Evolutionary conservation across 495 filamentous ascomycete species (phyloP).

Genomic region (Cairneyella variabilis): DNA sequence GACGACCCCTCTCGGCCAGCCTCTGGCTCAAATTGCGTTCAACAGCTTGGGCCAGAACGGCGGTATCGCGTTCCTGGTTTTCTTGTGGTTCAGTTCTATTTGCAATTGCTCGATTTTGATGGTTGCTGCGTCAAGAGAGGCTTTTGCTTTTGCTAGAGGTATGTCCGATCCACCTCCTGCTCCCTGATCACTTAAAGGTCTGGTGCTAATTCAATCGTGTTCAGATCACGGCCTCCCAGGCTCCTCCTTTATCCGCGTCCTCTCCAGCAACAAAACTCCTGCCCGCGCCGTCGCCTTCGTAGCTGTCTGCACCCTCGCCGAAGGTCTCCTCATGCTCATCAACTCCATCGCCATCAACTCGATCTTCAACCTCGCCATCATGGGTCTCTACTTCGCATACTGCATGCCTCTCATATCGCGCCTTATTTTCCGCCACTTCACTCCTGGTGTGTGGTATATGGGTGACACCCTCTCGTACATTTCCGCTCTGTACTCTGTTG

Average conservation of each 20-base stretch:
- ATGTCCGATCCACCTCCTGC: background rate
- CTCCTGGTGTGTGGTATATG: constrained; percentile 21
- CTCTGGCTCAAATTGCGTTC: constrained; percentile 18
- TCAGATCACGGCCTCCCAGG: constrained; percentile 22
- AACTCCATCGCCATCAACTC: constrained; percentile 25
- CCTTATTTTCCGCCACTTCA: constrained; percentile 16
- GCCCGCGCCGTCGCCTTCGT: constrained; percentile 20
- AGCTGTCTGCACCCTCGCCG: constrained; percentile 13
- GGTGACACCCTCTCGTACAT: constrained; percentile 11
- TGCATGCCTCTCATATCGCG: constrained; percentile 20
- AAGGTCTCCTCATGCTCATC: constrained; percentile 24
- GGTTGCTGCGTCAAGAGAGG: constrained; percentile 22
- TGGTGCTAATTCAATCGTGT: no score
- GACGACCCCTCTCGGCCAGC: constrained; percentile 12
- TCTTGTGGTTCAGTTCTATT: constrained; percentile 18
- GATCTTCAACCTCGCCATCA: constrained; percentile 26
- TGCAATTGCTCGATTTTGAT: constrained; percentile 25
- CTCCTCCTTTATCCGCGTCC: constrained; percentile 18
- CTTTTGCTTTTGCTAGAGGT: constrained; percentile 23
- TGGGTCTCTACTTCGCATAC: constrained; percentile 24
- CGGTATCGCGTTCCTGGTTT: constrained; percentile 16
- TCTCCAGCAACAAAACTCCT: constrained; percentile 20
- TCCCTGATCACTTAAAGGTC: no score
- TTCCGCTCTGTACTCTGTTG: constrained; percentile 11
- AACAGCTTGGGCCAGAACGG: constrained; percentile 19